Conservation (phyloP, 495 filamentous ascomycete genomes). For the Friedmanniomyces endolithicus region DNA sequence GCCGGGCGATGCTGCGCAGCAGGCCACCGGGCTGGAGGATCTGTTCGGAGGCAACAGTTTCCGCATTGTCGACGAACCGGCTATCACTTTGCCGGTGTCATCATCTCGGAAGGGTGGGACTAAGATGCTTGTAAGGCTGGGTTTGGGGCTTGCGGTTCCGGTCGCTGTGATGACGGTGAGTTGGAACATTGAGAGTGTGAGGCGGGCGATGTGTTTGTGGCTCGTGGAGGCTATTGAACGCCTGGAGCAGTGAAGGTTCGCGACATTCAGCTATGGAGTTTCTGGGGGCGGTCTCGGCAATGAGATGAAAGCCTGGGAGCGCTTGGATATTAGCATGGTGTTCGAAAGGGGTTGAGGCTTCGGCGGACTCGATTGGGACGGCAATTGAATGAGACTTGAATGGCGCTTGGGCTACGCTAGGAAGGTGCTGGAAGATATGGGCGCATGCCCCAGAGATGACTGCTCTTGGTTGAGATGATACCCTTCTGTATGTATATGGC, state of each 20-base stretch:
- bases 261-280: too few relatives aligned
- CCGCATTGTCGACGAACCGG: slow-evolving; percentile 11
- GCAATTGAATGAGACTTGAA: neutral
- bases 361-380: neutral
- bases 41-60: slow-evolving; percentile 16
- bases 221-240: neutral
- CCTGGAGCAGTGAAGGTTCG: neutral
- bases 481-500: neutral
- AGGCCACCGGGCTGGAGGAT: slow-evolving; percentile 17
- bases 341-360: neutral
- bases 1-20: neutral
- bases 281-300: too few relatives aligned
- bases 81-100: neutral
- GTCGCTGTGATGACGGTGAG: neutral
- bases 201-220: slow-evolving; percentile 3
- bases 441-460: neutral
- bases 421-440: neutral
- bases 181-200: neutral
- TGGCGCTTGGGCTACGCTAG: neutral
- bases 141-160: neutral
- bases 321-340: neutral
- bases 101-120: neutral
- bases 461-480: neutral
- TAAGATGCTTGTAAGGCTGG: neutral
- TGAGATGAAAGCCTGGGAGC: too few relatives aligned